Conservation (phyloP, 2,329 filamentous ascomycete genomes). For the Conoideocrella luteorostrata region DNA sequence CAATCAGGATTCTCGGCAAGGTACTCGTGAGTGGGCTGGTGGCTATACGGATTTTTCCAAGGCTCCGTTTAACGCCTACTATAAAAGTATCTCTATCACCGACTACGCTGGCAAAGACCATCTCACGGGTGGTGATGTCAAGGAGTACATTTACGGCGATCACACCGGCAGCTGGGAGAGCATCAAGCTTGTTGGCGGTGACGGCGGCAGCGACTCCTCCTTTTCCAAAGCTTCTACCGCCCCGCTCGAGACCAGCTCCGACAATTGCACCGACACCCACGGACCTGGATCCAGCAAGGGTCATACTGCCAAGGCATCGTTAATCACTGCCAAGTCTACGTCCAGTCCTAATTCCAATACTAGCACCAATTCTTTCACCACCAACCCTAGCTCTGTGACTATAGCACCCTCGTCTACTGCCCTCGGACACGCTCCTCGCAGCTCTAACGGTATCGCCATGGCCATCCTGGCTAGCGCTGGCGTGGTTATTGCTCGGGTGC, state of each 20-base stretch:
- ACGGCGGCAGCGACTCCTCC: slow-evolving; percentile 60
- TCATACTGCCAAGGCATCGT: slow-evolving; percentile 15
- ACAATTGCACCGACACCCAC: no score
- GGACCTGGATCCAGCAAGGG: slow-evolving; percentile 22
- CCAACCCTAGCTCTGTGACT: not conserved
- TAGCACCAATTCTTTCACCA: not conserved
- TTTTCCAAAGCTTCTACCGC: slow-evolving; percentile 38
- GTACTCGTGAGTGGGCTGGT: slow-evolving; percentile 67
- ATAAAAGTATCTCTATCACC: slow-evolving; percentile 37
- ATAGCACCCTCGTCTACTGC: not conserved
- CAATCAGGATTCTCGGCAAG: slow-evolving; percentile 50
- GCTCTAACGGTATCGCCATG: slow-evolving; percentile 18
- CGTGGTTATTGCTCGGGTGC: slow-evolving; percentile 23
- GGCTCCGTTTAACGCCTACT: slow-evolving; percentile 37
- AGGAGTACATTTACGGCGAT: slow-evolving; percentile 36
- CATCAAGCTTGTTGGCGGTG: slow-evolving; percentile 61
- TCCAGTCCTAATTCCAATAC: slow-evolving; percentile 10
- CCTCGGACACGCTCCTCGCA: slow-evolving; percentile 20
- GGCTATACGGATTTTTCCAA: slow-evolving; percentile 43
- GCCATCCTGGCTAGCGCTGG: slow-evolving; percentile 21
- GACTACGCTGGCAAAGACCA: slow-evolving; percentile 36
- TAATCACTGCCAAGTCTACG: slow-evolving; percentile 13
- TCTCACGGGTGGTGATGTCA: slow-evolving; percentile 27
- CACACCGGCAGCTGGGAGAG: slow-evolving; percentile 34
- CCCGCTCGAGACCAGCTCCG: slow-evolving; percentile 31